Conservation (phyloP, 83 land plant genomes). For the Thuja plicata region DNA sequence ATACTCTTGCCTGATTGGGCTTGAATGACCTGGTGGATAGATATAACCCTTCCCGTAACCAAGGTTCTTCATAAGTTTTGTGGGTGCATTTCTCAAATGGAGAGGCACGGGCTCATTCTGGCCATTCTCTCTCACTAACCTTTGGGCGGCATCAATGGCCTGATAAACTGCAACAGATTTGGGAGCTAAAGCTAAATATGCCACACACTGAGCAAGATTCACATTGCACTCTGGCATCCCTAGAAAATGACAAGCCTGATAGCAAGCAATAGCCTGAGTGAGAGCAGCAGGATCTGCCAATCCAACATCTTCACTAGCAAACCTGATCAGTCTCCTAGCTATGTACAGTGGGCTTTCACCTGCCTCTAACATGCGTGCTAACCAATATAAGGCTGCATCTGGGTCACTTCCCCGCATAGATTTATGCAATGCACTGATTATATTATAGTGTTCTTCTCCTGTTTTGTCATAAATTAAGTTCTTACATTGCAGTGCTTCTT, state of each 20-base stretch:
- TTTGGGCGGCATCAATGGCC: conserved; percentile 77
- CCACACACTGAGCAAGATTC: conserved; percentile 89
- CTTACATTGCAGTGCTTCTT: conserved; percentile 84
- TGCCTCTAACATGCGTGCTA: conserved; percentile 93
- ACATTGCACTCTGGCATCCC: conserved; percentile 98
- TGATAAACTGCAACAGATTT: conserved; percentile 84
- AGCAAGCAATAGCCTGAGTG: conserved; percentile 84
- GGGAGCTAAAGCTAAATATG: conserved; percentile 86
- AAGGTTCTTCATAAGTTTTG: conserved; percentile 86
- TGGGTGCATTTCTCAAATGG: conserved; percentile 94
- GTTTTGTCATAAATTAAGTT: conserved; percentile 83
- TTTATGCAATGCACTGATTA: conserved; percentile 94
- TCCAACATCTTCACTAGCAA: conserved; percentile 87
- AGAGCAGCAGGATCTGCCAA: conserved; percentile 88
- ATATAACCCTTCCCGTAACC: conserved; percentile 89
- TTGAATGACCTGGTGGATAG: conserved; percentile 71
- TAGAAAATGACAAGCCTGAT: conserved; percentile 94
- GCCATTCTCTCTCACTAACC: conserved; percentile 67
- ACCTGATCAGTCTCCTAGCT: conserved; percentile 78
- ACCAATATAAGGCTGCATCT: conserved; percentile 91
- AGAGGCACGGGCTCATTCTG: conserved; percentile 93
- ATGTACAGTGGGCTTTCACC: conserved; percentile 93
- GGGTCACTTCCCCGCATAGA: conserved; percentile 93
- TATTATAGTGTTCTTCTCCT: conserved; percentile 95
- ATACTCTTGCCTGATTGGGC: conserved; percentile 49